Conservation (phyloP, 352 stramenopile genomes). For the Globisporangium spinosum region DNA sequence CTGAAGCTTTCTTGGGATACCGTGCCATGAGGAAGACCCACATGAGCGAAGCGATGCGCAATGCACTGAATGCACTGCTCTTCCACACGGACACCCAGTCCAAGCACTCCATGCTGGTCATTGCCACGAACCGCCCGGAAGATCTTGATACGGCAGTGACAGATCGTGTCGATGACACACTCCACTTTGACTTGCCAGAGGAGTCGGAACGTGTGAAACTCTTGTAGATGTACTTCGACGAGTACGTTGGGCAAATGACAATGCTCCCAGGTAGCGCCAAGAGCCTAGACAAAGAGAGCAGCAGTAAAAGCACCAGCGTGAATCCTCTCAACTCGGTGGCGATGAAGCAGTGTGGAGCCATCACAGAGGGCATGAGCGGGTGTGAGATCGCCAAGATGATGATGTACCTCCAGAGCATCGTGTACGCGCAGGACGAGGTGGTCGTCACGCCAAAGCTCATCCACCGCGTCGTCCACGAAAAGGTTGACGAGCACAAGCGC, state of each 20-base stretch:
- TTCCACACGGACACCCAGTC: constrained; percentile 76
- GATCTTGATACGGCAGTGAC: constrained; percentile 75
- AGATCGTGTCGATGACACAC: constrained; percentile 79
- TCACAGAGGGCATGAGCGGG: constrained; percentile 77
- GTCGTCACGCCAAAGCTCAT: constrained; percentile 47
- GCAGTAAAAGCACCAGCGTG: background rate
- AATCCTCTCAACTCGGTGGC: constrained; percentile 18
- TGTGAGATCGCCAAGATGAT: constrained; percentile 88
- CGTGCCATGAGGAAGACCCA: constrained; percentile 73
- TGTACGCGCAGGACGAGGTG: constrained; percentile 69
- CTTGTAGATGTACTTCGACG: constrained; percentile 66
- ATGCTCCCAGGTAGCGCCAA: background rate
- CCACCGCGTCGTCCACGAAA: constrained; percentile 60
- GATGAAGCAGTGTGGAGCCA: constrained; percentile 43
- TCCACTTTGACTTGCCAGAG: constrained; percentile 77
- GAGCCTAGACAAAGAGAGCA: background rate
- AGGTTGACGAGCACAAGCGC: constrained; percentile 70
- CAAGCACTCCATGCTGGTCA: constrained; percentile 74
- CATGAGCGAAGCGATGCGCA: constrained; percentile 82
- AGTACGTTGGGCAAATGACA: constrained; percentile 45
- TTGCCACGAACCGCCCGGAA: constrained; percentile 83
- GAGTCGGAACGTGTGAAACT: constrained; percentile 53
- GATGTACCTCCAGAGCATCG: constrained; percentile 80
- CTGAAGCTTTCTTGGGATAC: constrained; percentile 52
- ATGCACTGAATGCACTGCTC: constrained; percentile 79